These are phyloP conservation scores for Corylus heterophylla DNA, from an alignment of 306 rosid genomes.

Conservation along the genomic window DNA sequence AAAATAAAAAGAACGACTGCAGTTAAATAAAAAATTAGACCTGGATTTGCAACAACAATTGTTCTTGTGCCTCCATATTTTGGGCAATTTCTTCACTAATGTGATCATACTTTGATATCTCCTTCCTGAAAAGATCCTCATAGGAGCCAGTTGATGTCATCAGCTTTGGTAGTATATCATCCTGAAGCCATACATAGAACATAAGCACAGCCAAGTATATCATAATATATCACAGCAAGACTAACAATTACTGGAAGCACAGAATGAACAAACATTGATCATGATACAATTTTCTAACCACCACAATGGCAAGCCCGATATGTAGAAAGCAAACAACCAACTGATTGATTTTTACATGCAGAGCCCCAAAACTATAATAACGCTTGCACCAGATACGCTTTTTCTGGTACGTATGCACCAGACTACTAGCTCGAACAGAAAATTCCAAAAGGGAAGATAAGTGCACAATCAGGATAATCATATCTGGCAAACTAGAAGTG, in stretches of 20 bases:
- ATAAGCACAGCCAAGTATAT: slow-evolving; percentile 24
- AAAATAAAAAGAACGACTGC: slow-evolving; percentile 1
- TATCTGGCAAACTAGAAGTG: background rate
- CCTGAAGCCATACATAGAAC: slow-evolving; percentile 54
- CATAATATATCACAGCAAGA: slow-evolving; percentile 18
- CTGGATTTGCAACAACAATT: slow-evolving; percentile 90
- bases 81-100: slow-evolving; percentile 86
- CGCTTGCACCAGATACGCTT: background rate
- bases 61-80: slow-evolving; percentile 94
- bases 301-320: background rate
- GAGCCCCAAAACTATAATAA: background rate
- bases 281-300: background rate
- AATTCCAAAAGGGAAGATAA: background rate
- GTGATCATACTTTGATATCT: slow-evolving; percentile 85
- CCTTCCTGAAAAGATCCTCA: slow-evolving; percentile 97
- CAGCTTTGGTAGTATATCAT: slow-evolving; percentile 96
- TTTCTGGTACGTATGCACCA: background rate
- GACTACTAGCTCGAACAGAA: background rate
- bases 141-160: slow-evolving; percentile 97
- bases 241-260: slow-evolving; percentile 16
- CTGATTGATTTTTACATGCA: background rate
- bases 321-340: slow-evolving; percentile 9
- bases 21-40: slow-evolving; percentile 30
- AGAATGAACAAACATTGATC: background rate
- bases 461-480: background rate